These are phyloP conservation scores for Ashbya aceris DNA, from an alignment of 1,139 yeast species.

Conservation along the genomic window DNA sequence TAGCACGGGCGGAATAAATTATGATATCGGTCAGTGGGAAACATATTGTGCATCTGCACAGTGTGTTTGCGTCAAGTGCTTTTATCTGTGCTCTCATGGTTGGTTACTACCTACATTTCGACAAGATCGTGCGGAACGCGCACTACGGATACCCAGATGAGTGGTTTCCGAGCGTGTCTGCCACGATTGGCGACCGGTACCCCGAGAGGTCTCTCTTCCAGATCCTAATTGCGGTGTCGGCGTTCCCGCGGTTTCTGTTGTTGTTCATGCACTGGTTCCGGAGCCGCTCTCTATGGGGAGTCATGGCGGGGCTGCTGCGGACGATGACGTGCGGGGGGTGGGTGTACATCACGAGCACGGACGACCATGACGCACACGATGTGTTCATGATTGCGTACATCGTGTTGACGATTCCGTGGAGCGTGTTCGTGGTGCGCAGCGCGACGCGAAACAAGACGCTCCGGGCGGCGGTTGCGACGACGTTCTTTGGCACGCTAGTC, in stretches of 20 bases:
- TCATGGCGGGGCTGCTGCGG: constrained; percentile 57
- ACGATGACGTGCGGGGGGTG: constrained; percentile 97
- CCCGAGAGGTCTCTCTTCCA: constrained; percentile 94
- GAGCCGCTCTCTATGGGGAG: constrained; percentile 23
- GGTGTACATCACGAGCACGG: constrained; percentile 95
- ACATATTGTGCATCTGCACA: constrained; percentile 60
- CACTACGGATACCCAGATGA: constrained; percentile 89
- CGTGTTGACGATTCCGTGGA: constrained; percentile 88
- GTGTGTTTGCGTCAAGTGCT: constrained; percentile 60
- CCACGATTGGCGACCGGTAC: constrained; percentile 92
- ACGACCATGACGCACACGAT: constrained; percentile 94
- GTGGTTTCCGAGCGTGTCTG: constrained; percentile 97
- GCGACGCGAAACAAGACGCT: constrained; percentile 34
- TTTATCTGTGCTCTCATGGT: constrained; percentile 64
- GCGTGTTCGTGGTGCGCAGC: constrained; percentile 43
- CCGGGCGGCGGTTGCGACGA: constrained; percentile 40
- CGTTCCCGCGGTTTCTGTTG: constrained; percentile 80
- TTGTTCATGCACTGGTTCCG: constrained; percentile 47
- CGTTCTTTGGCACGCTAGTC: constrained; percentile 61
- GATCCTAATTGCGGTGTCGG: constrained; percentile 61
- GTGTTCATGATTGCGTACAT: constrained; percentile 89
- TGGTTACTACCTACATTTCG: constrained; percentile 67
- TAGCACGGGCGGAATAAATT: background rate
- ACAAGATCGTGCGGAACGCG: constrained; percentile 81
- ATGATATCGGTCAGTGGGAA: constrained; percentile 44